phyloP scores from a whole-genome alignment of 2,329 filamentous ascomycete genomes.

The Paracamarosporium sp. region DNA sequence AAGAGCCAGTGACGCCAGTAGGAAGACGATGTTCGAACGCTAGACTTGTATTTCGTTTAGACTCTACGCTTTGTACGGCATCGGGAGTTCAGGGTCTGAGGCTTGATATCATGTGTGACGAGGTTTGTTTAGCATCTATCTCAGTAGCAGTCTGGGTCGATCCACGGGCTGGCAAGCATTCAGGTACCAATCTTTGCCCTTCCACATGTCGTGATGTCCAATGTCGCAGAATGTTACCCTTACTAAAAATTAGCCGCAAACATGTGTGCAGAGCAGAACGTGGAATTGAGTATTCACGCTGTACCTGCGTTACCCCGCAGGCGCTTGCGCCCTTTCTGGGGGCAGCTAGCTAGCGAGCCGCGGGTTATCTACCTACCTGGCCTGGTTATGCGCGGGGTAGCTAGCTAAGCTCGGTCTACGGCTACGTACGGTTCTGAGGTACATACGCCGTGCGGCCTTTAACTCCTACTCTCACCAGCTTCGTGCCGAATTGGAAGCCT shows the following conservation, averaged over 20 bases:
- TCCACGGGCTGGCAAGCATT: not conserved
- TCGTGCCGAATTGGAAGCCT: no score
- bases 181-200: not conserved
- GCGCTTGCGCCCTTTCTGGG: not conserved
- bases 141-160: not conserved
- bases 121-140: conserved; percentile 5
- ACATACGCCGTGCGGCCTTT: no score
- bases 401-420: not conserved
- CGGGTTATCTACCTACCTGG: no score
- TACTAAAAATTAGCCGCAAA: no score
- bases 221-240: no score
- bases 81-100: conserved; percentile 8
- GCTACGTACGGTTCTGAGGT: no score
- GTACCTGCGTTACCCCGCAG: conserved; percentile 2
- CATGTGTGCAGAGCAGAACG: not conserved
- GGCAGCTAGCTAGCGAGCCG: no score
- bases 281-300: not conserved
- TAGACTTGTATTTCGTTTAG: conserved; percentile 18
- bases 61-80: not conserved
- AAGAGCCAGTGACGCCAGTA: conserved; percentile 43
- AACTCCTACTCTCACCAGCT: not conserved
- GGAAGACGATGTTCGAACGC: conserved; percentile 47
- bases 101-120: conserved; percentile 14
- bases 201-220: no score
- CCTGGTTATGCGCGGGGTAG: not conserved